Evolutionary conservation across 164 flowering plant species (phyloP), one percentile per base, ranked within the genome.

Genomic region (Umbellularia californica): DNA sequence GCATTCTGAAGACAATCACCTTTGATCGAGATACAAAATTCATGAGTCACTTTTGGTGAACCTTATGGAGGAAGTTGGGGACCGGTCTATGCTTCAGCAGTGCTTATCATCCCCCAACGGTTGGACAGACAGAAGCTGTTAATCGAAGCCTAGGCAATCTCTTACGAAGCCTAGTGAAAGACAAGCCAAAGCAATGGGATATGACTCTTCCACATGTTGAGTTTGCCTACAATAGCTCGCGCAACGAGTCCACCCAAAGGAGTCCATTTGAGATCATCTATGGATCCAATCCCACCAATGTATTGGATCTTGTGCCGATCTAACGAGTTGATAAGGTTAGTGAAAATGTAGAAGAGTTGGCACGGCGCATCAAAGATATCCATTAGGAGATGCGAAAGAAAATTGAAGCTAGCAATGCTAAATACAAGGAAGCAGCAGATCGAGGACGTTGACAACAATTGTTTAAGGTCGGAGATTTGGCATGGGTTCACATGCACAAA

Each of bases 191-290:
- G 19, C 69, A 66, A 23, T 66, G 69, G 35, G 69, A 27, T 10
- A 23, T 25, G 25, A 0, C 22, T 5, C 69, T 66, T 9, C 41
- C 14, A 10, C 69, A 23, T 5, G 69, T 5, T 2, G 17, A 66
- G 25, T 66, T 27, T 5, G 30, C 69, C 27, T 66, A 23, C 69
- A 66, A 66, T 17, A 27, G 33, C 33, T 25, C 30, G 5, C 20
- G 1, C 33, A 66, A 27, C 1, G 14, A 3, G 33, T 66, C 69
- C 11, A 66, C 7, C 3, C 14, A 30, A 25, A 66, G 23, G 41
- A 25, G 17, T 27, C 69, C 69, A n/a, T 66, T 66, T 66, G 69
- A 66, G 69, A 30, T 66, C 3, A n/a, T 66, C 27, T 66, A 24
- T 66, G 69, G 41, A 14, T 17, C 30, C 20, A 3, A 66, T 25